Evolutionary conservation across 2,329 filamentous ascomycete genomes (phyloP), one percentile per base, ranked within the genome.

Genomic region (Paraphoma chrysanthemicola): DNA sequence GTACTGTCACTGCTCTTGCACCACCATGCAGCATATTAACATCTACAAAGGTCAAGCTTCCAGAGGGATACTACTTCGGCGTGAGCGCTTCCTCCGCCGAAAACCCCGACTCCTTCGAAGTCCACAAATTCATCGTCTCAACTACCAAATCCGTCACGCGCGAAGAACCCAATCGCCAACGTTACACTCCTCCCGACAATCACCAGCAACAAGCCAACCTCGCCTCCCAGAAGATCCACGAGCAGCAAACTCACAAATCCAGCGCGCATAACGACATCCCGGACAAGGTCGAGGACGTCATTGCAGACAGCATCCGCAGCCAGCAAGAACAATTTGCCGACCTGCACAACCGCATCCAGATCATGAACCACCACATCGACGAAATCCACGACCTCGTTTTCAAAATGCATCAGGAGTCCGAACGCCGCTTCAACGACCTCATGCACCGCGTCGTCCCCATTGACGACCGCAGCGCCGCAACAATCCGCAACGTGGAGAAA

Each of bases 31-130:
- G 12, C n/a, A 42, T n/a, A 14, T 54, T 68, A n/a, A 67, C 50
- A 33, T 17, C 8, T 6, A 5, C 44, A 16, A 47, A 92, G 81
- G 84, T 98, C 69, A 83, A 82, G 59, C 84, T 99, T 23, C 95
- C 94, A 3, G 69, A 84, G 1, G 91, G 91, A 64, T 96, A 98
- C 80, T 85, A 86, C 74, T 91, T 97, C 64, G 95, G 95, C 68
- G 81, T 99, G 66, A 92, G 90, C 11, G 95, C 94, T 42, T 91
- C 92, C 14, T 94, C 92, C 3, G 91, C 92, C 30, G 94, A 98
- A 65, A 93, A 88, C 68, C 93, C 95, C 0, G 95, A 99, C 79
- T 96, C 92, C 5, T 96, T 97, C 70, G 95, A 99, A 78, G 78
- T 97, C 64, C 95, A 93, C 82, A 96, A 94, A 75, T 85, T 98